These are phyloP conservation scores for Phytophthora sp. DNA, from an alignment of 352 stramenopile genomes.

Conservation along the genomic window DNA sequence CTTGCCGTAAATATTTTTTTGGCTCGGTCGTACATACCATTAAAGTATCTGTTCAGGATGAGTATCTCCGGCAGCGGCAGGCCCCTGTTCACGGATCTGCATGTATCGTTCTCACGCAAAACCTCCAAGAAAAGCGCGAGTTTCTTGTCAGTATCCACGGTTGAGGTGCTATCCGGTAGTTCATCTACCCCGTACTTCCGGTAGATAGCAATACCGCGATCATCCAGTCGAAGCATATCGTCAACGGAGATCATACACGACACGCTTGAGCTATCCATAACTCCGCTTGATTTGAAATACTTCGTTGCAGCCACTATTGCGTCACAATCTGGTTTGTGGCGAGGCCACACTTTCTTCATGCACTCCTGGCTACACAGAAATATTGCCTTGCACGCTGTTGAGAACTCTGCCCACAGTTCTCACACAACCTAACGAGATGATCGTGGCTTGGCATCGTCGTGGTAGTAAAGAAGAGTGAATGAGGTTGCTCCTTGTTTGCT, in stretches of 20 bases:
- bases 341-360: slow-evolving; percentile 16
- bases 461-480: too few species aligned
- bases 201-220: slow-evolving; percentile 14
- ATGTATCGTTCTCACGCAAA: slow-evolving; percentile 26
- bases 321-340: slow-evolving; percentile 33
- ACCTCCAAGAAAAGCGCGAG: slow-evolving; percentile 20
- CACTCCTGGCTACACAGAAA: slow-evolving; percentile 27
- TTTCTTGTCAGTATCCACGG: slow-evolving; percentile 13
- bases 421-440: slow-evolving; percentile 10
- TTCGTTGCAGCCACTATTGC: slow-evolving; percentile 10
- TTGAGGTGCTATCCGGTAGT: slow-evolving; percentile 4
- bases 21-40: slow-evolving; percentile 26
- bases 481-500: too few species aligned
- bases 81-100: slow-evolving; percentile 4
- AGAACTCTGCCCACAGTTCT: slow-evolving; percentile 21
- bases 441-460: too few species aligned
- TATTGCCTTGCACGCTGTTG: slow-evolving; percentile 22
- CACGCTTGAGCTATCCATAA: not conserved
- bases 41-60: slow-evolving; percentile 37
- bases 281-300: slow-evolving; percentile 2
- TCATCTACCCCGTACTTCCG: slow-evolving; percentile 4
- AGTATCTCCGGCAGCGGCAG: slow-evolving; percentile 29
- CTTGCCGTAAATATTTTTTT: slow-evolving; percentile 6
- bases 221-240: slow-evolving; percentile 1
- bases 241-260: not conserved